These are phyloP conservation scores for Polygonum aviculare DNA, from an alignment of 148 eudicot genomes.

Conservation along the genomic window DNA sequence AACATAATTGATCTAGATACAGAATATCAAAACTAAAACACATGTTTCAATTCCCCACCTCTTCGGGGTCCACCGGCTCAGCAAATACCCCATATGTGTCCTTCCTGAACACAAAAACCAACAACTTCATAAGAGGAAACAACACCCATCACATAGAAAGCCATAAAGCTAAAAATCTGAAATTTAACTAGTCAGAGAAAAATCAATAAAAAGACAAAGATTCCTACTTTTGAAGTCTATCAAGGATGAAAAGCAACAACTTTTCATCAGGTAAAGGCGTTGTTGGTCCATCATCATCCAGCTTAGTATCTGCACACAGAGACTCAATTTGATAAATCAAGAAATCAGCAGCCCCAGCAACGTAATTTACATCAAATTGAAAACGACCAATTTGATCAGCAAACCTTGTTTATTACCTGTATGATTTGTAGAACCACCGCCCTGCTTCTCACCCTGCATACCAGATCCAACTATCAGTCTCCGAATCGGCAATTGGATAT, in stretches of 20 bases:
- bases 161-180: background rate
- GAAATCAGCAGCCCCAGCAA: constrained; percentile 5
- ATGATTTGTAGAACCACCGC: constrained; percentile 14
- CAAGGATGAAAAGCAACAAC: constrained; percentile 44
- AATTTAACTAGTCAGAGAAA: constrained; percentile 1
- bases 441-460: constrained; percentile 27
- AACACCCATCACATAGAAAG: constrained; percentile 5
- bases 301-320: constrained; percentile 21
- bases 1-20: background rate
- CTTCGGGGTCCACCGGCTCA: constrained; percentile 80
- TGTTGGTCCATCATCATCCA: constrained; percentile 29
- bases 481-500: constrained; percentile 13
- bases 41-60: constrained; percentile 35
- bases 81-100: constrained; percentile 84
- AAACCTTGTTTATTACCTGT: constrained; percentile 22
- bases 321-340: background rate
- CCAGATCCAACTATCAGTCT: constrained; percentile 14
- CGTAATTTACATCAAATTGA: background rate
- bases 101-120: constrained; percentile 44
- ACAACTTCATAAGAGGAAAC: constrained; percentile 17
- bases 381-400: background rate
- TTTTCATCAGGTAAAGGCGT: constrained; percentile 49
- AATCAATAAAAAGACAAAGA: background rate
- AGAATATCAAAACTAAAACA: background rate
- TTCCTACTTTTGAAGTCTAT: constrained; percentile 46